Evolutionary conservation across 495 filamentous ascomycete species (phyloP), one percentile per base, ranked within the genome.

Genomic region (Cudoniella acicularis): DNA sequence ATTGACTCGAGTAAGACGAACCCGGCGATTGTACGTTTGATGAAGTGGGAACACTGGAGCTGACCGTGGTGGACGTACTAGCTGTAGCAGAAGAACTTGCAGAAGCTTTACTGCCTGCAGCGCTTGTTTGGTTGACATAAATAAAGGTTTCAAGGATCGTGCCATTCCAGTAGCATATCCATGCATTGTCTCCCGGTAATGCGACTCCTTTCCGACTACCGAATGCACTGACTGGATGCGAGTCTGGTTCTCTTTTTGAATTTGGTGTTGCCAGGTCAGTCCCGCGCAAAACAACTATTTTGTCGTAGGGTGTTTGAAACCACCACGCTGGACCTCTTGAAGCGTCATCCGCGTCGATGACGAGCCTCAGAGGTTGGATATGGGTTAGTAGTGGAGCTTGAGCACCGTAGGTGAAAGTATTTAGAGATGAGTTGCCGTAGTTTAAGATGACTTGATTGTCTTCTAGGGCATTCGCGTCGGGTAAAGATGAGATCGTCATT

Each of bases 111-210:
- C 58, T 25, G 27, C 57, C 26, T 13, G 22, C 23, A 52, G 60
- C 54, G 60, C 79, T 83, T 1, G 76, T 71, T 62, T 87, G 79
- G 48, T 81, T 79, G 54, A 87, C 75, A 68, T 92, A 97, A 57
- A 97, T 83, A 69, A 92, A 94, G 17, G 86, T 77, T 62, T 96
- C 90, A 48, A 97, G 74, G 47, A 84, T 77, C 0, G 91, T 96
- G 3, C 83, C 77, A 59, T 93, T 92, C 90, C 90, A 97, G 66
- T 80, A 87, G 70, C 92, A 97, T 63, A 90, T 85, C 92, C 92
- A 97, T 1, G 90, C 87, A 52, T 79, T 83, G 36, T 92, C 86
- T 0, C 85, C 84, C 1, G 75, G 71, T 52, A 79, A 63, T 2
- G 83, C 82, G 41, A 77, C 63, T 17, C 79, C 65, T 57, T 80